Conservation (phyloP, 1,284 basidiomycete species). For the Apiotrichum veenhuisii region DNA sequence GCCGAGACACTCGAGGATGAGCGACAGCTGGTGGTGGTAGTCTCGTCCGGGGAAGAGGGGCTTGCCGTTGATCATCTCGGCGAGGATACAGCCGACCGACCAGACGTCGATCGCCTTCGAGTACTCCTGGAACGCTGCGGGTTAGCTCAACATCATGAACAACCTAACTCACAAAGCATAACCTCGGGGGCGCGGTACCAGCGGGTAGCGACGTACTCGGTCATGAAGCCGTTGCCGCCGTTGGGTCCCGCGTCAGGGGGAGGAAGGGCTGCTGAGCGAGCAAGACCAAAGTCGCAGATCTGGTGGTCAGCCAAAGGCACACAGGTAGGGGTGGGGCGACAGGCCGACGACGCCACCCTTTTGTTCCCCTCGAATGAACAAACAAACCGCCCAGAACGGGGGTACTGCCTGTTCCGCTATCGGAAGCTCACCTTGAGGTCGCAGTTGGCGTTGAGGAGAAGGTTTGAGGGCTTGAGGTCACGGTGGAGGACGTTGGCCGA, state of each 20-base stretch:
- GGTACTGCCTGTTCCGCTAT: background rate
- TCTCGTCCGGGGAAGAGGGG: constrained; percentile 80
- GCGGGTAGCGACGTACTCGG: constrained; percentile 87
- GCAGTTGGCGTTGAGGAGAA: constrained; percentile 89
- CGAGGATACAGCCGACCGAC: constrained; percentile 88
- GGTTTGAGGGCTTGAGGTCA: constrained; percentile 90
- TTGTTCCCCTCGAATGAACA: background rate
- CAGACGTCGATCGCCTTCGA: constrained; percentile 89
- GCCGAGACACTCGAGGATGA: constrained; percentile 59
- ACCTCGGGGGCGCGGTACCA: constrained; percentile 95
- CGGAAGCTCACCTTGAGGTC: constrained; percentile 71
- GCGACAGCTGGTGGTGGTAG: constrained; percentile 53
- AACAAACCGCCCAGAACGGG: background rate
- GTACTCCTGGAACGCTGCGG: constrained; percentile 78
- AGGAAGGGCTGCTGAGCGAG: constrained; percentile 68
- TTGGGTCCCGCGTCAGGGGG: constrained; percentile 71
- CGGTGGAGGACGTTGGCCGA: constrained; percentile 87
- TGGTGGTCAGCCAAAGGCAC: constrained; percentile 12
- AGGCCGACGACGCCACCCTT: too few relatives aligned
- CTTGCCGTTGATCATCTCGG: constrained; percentile 87
- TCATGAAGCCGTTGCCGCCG: constrained; percentile 86
- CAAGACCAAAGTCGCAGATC: constrained; percentile 91
- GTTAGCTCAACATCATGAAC: background rate
- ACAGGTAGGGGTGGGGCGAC: too few relatives aligned
- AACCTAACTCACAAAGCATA: constrained; percentile 64